phyloP scores from a whole-genome alignment of 139 green algal genomes.

The Micromonas pusilla region DNA sequence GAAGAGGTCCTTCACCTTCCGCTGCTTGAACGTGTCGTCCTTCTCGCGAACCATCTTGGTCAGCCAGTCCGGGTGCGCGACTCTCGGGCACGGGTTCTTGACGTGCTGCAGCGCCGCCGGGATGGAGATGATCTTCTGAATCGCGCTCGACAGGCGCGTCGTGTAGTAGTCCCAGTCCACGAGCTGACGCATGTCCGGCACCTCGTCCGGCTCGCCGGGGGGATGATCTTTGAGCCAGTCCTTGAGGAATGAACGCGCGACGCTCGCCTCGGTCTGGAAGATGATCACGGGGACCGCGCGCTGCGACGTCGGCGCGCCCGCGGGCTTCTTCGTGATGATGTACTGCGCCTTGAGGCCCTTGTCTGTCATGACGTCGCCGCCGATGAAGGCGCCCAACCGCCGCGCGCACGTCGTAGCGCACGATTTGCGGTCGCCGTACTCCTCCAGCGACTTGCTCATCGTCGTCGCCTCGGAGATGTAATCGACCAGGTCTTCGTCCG shows the following conservation, averaged over 20 bases:
- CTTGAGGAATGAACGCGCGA: constrained; percentile 76
- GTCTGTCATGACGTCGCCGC: constrained; percentile 86
- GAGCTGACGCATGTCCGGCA: constrained; percentile 56
- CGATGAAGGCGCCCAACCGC: constrained; percentile 82
- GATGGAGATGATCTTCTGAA: constrained; percentile 99
- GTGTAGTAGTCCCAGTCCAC: constrained; percentile 98
- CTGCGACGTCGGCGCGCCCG: constrained; percentile 65
- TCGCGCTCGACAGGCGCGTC: constrained; percentile 77
- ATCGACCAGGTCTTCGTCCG: constrained; percentile 82
- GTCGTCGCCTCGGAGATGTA: constrained; percentile 86
- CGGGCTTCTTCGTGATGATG: constrained; percentile 46
- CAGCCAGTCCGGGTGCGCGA: constrained; percentile 94
- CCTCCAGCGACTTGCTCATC: constrained; percentile 90
- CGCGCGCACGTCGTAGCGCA: constrained; percentile 82
- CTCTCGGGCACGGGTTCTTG: constrained; percentile 66
- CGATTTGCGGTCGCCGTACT: constrained; percentile 89
- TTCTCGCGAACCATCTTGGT: constrained; percentile 68
- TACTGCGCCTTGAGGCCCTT: constrained; percentile 73
- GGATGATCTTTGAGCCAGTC: constrained; percentile 69
- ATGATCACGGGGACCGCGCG: constrained; percentile 88
- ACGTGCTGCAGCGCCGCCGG: constrained; percentile 90
- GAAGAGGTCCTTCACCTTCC: constrained; percentile 18
- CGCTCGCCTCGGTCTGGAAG: constrained; percentile 75
- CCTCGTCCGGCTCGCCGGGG: constrained; percentile 4
- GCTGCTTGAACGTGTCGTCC: constrained; percentile 64